A percentile compares a stretch with the other conserved stretches of the same genome.
Conservation (phyloP, 1,284 basidiomycete genomes). For the Trichosporon coremiiforme region DNA sequence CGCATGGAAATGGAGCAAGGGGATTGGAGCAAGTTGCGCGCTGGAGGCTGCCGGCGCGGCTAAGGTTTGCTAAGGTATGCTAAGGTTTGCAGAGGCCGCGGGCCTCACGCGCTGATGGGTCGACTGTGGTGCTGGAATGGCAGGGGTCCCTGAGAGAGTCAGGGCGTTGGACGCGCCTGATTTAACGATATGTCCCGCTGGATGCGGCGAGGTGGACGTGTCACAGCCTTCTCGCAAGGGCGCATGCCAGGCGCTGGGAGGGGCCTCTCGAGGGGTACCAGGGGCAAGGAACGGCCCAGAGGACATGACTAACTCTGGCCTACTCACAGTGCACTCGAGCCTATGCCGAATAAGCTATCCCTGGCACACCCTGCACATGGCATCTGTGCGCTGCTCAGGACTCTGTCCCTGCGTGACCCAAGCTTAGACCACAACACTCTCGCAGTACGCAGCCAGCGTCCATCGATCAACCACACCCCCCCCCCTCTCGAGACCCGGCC, state of each 20-base stretch:
- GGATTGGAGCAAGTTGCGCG: slow-evolving; percentile 1
- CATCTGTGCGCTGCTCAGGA: neutral
- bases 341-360: slow-evolving; percentile 12
- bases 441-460: neutral
- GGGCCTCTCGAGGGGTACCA: neutral
- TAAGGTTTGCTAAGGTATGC: neutral
- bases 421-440: neutral
- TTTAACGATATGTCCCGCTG: slow-evolving; percentile 9
- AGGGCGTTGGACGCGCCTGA: slow-evolving; percentile 7
- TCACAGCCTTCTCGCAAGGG: neutral
- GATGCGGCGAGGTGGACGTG: neutral
- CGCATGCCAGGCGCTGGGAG: neutral
- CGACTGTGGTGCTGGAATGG: neutral
- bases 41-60: neutral
- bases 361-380: slow-evolving; percentile 6
- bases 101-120: neutral
- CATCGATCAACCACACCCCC: neutral
- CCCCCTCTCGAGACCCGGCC: no score
- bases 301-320: slow-evolving; percentile 1
- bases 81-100: neutral
- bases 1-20: neutral
- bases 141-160: neutral
- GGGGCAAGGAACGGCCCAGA: slow-evolving; percentile 17
- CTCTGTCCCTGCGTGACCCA: neutral
- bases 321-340: slow-evolving; percentile 6